Evolutionary conservation across 2,329 filamentous ascomycete genomes (phyloP), one percentile per base, ranked within the genome.

Genomic region (Pezicula radicicola): DNA sequence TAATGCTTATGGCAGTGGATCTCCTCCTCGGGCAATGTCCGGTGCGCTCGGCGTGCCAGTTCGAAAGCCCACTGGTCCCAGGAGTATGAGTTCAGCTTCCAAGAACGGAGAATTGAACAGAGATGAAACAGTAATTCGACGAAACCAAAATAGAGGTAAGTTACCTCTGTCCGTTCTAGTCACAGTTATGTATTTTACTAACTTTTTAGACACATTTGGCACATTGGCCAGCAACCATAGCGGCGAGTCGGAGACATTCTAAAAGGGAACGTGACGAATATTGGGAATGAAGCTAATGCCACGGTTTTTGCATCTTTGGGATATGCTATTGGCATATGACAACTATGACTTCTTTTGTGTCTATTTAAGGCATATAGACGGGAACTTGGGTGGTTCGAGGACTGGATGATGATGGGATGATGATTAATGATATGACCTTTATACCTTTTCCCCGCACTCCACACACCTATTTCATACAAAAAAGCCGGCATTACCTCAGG

Each of bases 101-200:
- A 60, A 55, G 36, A 64, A 58, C 42, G 63, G 57, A 19, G 63
- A 63, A 9, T 47, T 65, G 50, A 61, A 58, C 45, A 55, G 59
- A 49, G 61, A 63, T 48, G 64, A 65, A 41, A 63, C 59, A 42
- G 60, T 64, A 19, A 59, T 61, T 12, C 53, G 60, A 47, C 57
- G 61, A 53, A 65, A 63, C 45, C 60, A 59, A 48, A 85, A 84
- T 72, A 75, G 81, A 76, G 77, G 81, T 84, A 70, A 63, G 75
- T 60, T 15, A 30, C 30, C 39, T 41, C 15, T 48, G 52, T 39
- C 15, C 47, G 52, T 12, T 28, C 21, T 15, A 4, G 36, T 13
- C 13, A 13, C 27, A 21, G 5, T 5, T 27, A 37, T 27, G 52
- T 63, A 53, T 64, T 47, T 46, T 40, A 12, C 6, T 27, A 46